Evolutionary conservation across 1,139 yeast genomes (phyloP).

Genomic region (Suhomyces anneliseae): DNA sequence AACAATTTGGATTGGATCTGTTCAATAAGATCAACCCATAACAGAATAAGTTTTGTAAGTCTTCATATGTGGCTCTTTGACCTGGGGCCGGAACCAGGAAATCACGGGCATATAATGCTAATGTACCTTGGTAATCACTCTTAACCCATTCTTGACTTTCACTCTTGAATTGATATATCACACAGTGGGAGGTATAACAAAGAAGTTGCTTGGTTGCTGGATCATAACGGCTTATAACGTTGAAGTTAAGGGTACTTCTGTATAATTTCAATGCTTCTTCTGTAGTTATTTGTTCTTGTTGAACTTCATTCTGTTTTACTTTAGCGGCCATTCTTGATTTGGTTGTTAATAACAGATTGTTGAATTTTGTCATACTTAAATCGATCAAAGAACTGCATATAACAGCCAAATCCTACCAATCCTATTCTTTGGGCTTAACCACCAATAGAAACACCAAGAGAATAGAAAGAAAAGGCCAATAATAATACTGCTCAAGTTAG

Average conservation of each 20-base stretch:
- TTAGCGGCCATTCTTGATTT: slow-evolving; percentile 6
- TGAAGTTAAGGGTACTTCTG: slow-evolving; percentile 69
- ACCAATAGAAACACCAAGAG: no score
- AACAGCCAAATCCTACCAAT: background rate
- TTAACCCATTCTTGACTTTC: slow-evolving; percentile 76
- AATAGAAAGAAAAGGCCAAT: no score
- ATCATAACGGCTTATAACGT: slow-evolving; percentile 83
- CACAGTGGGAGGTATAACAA: slow-evolving; percentile 77
- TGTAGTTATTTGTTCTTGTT: slow-evolving; percentile 20
- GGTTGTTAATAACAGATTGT: background rate
- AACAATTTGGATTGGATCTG: slow-evolving; percentile 72
- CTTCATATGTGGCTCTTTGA: slow-evolving; percentile 29
- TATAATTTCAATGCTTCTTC: slow-evolving; percentile 55
- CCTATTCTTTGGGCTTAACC: no score
- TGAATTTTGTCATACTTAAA: background rate
- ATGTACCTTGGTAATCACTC: slow-evolving; percentile 75
- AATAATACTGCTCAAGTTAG: no score
- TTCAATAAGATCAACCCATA: slow-evolving; percentile 80
- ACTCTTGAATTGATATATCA: slow-evolving; percentile 68
- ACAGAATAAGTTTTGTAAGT: slow-evolving; percentile 56
- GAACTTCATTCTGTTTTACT: slow-evolving; percentile 6
- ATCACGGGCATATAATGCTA: slow-evolving; percentile 75
- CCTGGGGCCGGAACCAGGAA: slow-evolving; percentile 28
- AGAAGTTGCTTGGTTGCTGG: slow-evolving; percentile 73
- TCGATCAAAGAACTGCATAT: background rate